Conservation (phyloP, 2,329 filamentous ascomycete species). For the Xylaria sp. region DNA sequence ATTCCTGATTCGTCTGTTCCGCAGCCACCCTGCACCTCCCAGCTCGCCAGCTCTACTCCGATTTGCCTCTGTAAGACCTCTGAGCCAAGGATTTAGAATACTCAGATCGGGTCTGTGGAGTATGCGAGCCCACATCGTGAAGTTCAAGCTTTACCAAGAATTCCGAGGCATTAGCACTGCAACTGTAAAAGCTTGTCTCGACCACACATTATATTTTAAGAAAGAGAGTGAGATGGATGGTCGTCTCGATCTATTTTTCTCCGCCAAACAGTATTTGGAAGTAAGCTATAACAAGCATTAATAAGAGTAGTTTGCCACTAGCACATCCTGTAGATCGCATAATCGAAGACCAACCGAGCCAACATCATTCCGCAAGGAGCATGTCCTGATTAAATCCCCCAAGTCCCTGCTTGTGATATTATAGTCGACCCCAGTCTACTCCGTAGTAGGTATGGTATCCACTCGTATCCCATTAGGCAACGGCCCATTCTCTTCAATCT, state of each 20-base stretch:
- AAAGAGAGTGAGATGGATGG: background rate
- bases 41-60: background rate
- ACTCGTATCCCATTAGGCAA: constrained; percentile 64
- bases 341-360: background rate
- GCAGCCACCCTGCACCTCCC: background rate
- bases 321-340: background rate
- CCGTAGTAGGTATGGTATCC: too few species aligned
- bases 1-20: constrained; percentile 8
- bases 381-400: constrained; percentile 10
- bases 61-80: constrained; percentile 2
- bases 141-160: constrained; percentile 31
- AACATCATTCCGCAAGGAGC: background rate
- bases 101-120: constrained; percentile 20
- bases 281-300: background rate
- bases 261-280: background rate
- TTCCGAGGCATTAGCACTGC: constrained; percentile 18
- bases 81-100: constrained; percentile 12
- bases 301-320: background rate
- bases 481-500: constrained; percentile 63
- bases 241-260: background rate
- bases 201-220: background rate
- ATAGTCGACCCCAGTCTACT: too few species aligned
- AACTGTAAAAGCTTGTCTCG: constrained; percentile 28
- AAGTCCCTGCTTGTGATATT: constrained; percentile 21
- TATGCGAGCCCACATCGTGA: constrained; percentile 14